Evolutionary conservation across 495 filamentous ascomycete genomes (phyloP).

Genomic region (Aspergillus egyptiacus): DNA sequence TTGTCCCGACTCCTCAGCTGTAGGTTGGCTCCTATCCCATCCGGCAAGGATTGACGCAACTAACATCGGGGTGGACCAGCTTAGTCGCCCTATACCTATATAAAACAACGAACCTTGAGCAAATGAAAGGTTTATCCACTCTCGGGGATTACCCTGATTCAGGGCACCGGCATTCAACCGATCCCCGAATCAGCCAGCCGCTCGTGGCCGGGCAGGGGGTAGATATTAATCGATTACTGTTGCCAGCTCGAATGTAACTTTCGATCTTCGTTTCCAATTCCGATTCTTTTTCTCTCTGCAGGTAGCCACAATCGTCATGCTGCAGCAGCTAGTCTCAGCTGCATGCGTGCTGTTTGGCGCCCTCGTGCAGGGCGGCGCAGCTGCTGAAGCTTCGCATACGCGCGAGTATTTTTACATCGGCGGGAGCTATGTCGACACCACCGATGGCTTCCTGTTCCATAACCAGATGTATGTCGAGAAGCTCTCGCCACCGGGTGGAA

Average conservation of each 20-base stretch:
- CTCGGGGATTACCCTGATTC: neutral
- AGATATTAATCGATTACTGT: no score
- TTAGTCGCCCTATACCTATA: neutral
- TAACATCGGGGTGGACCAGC: neutral
- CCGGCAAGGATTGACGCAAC: neutral
- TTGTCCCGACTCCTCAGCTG: neutral
- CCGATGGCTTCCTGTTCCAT: slow-evolving; percentile 4
- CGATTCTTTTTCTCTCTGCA: neutral
- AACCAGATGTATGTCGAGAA: slow-evolving; percentile 55
- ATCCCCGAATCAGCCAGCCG: no score
- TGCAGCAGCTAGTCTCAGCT: neutral
- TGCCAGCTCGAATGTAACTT: neutral
- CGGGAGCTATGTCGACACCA: slow-evolving; percentile 36
- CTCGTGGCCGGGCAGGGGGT: no score
- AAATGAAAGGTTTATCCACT: neutral
- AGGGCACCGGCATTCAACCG: no score
- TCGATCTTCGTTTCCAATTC: neutral
- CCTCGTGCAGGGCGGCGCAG: neutral
- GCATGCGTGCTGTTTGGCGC: neutral
- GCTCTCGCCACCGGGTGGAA: slow-evolving; percentile 29
- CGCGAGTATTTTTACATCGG: slow-evolving; percentile 47
- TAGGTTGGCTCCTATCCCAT: neutral
- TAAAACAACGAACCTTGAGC: neutral
- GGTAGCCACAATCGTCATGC: neutral
- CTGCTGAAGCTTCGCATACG: slow-evolving; percentile 6